A percentile compares a stretch with the other conserved stretches of the same genome.
Conservation (phyloP, 2,329 filamentous ascomycete species). For the Botrytis elliptica region DNA sequence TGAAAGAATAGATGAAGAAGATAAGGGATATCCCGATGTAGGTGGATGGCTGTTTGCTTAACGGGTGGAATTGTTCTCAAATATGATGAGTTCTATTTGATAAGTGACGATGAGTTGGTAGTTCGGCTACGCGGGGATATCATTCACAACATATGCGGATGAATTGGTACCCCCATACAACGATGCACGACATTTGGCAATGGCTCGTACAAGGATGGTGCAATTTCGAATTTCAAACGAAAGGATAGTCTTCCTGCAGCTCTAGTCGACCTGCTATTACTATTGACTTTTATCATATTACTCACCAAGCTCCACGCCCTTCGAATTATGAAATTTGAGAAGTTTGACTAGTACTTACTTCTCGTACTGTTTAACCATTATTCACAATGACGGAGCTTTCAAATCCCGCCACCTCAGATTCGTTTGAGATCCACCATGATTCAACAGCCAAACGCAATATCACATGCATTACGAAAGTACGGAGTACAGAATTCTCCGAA, state of each 20-base stretch:
- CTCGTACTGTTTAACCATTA: background rate
- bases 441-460: background rate
- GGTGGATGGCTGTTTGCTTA: background rate
- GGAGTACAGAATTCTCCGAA: background rate
- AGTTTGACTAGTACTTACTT: background rate
- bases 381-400: background rate
- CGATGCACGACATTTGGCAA: background rate
- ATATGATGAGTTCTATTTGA: constrained; percentile 6
- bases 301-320: background rate
- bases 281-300: background rate
- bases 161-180: constrained; percentile 1
- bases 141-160: constrained; percentile 1
- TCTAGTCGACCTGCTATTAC: background rate
- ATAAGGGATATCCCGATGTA: background rate
- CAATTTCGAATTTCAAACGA: background rate
- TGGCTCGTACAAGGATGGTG: background rate
- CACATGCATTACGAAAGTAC: background rate
- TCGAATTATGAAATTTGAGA: background rate
- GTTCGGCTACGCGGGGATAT: background rate
- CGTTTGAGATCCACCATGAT: background rate
- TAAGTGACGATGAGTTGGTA: background rate
- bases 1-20: constrained; percentile 4
- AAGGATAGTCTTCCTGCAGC: background rate
- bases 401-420: background rate
- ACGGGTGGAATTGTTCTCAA: background rate